Percentiles rank a stretch among this genome's conserved stretches.
phyloP scores from a whole-genome alignment of 345 rosid species.

The Erucastrum elatum region DNA sequence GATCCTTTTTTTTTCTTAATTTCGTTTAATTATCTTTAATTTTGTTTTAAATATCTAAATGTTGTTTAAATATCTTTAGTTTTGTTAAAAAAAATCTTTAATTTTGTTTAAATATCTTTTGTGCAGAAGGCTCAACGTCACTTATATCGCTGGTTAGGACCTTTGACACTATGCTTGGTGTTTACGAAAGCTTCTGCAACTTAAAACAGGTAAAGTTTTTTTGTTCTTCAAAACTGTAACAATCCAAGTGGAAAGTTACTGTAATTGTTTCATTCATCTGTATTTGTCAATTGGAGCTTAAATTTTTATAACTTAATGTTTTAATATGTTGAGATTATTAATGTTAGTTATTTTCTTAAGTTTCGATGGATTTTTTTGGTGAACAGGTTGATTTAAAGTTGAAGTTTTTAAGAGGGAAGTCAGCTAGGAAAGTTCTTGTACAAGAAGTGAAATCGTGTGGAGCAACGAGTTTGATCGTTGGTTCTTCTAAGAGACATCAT shows the following conservation, averaged over 20 bases:
- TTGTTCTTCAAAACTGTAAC: not conserved
- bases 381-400: conserved; percentile 87
- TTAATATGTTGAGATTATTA: too few species aligned
- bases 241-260: too few species aligned
- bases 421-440: conserved; percentile 63
- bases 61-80: too few species aligned
- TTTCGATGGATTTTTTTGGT: not conserved
- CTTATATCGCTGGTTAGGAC: conserved; percentile 65
- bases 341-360: too few species aligned
- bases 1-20: not conserved
- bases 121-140: conserved; percentile 67
- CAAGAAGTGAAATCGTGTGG: conserved; percentile 66
- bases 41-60: not conserved
- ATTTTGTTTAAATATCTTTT: not conserved
- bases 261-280: too few species aligned
- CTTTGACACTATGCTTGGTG: conserved; percentile 75
- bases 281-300: too few species aligned
- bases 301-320: too few species aligned
- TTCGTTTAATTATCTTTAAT: not conserved
- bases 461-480: conserved; percentile 65
- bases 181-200: conserved; percentile 95
- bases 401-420: conserved; percentile 75
- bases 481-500: conserved; percentile 56
- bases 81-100: too few species aligned
- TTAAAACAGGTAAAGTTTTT: conserved; percentile 66